Evolutionary conservation across 805 yeast species (phyloP).

Genomic region (Pichia membranifaciens): DNA sequence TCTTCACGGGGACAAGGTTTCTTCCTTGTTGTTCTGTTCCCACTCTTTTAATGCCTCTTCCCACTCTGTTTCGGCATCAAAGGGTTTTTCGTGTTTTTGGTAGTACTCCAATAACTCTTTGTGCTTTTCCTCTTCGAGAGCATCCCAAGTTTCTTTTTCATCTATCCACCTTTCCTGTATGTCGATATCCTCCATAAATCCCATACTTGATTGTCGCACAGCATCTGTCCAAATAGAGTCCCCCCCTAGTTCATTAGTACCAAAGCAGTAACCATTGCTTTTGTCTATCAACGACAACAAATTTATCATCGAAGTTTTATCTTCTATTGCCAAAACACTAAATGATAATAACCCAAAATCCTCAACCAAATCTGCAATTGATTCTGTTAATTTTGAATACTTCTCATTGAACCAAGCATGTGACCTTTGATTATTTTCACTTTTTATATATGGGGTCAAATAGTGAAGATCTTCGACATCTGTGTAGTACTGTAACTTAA

Average conservation of each 20-base stretch:
- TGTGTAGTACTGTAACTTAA: slow-evolving; percentile 78
- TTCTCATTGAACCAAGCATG: slow-evolving; percentile 41
- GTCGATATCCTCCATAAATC: slow-evolving; percentile 54
- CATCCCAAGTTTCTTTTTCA: slow-evolving; percentile 71
- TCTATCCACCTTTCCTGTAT: slow-evolving; percentile 96
- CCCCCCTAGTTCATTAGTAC: slow-evolving; percentile 92
- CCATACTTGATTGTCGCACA: slow-evolving; percentile 60
- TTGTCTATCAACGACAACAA: slow-evolving; percentile 74
- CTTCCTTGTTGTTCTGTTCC: slow-evolving; percentile 33
- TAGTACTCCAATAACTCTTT: slow-evolving; percentile 32
- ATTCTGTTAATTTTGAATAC: slow-evolving; percentile 57
- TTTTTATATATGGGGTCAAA: slow-evolving; percentile 60
- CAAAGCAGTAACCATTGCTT: slow-evolving; percentile 90
- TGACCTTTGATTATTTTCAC: slow-evolving; percentile 66
- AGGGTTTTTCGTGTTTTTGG: slow-evolving; percentile 34
- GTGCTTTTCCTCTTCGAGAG: slow-evolving; percentile 44
- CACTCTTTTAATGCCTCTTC: slow-evolving; percentile 56
- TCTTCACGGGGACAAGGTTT: slow-evolving; percentile 8
- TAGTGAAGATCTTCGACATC: slow-evolving; percentile 81
- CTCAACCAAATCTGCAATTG: slow-evolving; percentile 75
- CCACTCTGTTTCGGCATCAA: slow-evolving; percentile 68
- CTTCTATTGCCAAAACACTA: slow-evolving; percentile 86
- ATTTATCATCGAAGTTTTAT: slow-evolving; percentile 85
- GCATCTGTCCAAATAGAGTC: slow-evolving; percentile 98
- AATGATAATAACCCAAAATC: slow-evolving; percentile 85